Evolutionary conservation across 2,329 filamentous ascomycete species (phyloP).

Genomic region (Tolypocladium guangdongense): DNA sequence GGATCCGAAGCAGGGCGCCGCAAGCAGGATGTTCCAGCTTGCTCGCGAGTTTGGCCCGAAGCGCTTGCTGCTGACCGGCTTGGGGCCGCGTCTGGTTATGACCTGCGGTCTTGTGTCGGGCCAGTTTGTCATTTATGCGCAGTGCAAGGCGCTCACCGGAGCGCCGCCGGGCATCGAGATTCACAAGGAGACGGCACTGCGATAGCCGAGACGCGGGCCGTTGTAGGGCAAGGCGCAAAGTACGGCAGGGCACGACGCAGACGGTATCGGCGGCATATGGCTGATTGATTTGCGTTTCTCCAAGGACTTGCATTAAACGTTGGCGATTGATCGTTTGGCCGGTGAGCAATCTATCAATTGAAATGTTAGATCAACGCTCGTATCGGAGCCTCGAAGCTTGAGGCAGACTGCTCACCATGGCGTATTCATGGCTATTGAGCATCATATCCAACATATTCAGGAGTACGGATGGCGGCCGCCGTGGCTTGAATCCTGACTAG

Average conservation of each 20-base stretch:
- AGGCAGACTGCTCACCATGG: not conserved
- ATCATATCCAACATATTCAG: not conserved
- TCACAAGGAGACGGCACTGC: slow-evolving; percentile 32
- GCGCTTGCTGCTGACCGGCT: slow-evolving; percentile 32
- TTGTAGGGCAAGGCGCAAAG: not conserved
- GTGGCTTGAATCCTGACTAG: not conserved
- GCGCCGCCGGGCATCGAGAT: slow-evolving; percentile 41
- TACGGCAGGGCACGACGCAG: not conserved
- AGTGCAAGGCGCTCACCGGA: slow-evolving; percentile 41
- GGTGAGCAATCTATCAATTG: not conserved
- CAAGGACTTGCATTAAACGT: not conserved
- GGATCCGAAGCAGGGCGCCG: slow-evolving; percentile 33
- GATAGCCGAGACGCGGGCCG: not conserved
- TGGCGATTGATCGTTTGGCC: not conserved
- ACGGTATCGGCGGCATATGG: not conserved
- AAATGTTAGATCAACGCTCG: no score
- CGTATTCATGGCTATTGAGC: not conserved
- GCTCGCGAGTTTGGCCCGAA: slow-evolving; percentile 39
- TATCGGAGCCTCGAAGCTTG: not conserved
- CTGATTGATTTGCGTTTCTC: not conserved
- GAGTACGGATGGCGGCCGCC: not conserved
- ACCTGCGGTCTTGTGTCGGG: slow-evolving; percentile 40
- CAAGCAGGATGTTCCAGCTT: slow-evolving; percentile 40
- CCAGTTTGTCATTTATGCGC: slow-evolving; percentile 45
- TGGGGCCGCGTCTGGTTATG: slow-evolving; percentile 42